These are phyloP conservation scores for Albifimbria verrucaria DNA, from an alignment of 2,329 filamentous ascomycete species.

Conservation along the genomic window DNA sequence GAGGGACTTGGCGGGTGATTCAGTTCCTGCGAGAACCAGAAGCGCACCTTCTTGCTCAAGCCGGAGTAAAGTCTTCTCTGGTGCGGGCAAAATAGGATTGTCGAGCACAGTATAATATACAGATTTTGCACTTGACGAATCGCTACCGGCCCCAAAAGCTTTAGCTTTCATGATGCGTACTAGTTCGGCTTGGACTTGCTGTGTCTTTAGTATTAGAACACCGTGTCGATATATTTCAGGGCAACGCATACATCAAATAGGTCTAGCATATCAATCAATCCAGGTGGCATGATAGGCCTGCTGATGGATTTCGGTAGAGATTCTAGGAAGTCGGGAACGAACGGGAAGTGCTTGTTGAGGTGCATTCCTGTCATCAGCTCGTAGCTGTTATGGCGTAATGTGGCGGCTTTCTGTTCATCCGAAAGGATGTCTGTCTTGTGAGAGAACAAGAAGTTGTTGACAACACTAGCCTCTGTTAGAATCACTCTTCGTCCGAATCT, in stretches of 20 bases:
- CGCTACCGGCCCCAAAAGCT: neutral
- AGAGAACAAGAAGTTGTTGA: slow-evolving; percentile 2
- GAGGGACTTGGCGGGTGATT: slow-evolving; percentile 1
- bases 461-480: slow-evolving; percentile 1
- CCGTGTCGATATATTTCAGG: neutral
- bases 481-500: neutral
- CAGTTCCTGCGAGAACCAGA: slow-evolving; percentile 2
- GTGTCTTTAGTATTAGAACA: neutral
- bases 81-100: slow-evolving; percentile 2
- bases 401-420: slow-evolving; percentile 2
- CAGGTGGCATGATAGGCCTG: slow-evolving; percentile 1
- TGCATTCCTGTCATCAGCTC: slow-evolving; percentile 2
- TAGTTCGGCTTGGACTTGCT: slow-evolving; percentile 1
- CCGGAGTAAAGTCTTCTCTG: slow-evolving; percentile 1
- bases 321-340: slow-evolving; percentile 1
- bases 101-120: slow-evolving; percentile 1
- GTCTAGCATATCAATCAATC: slow-evolving; percentile 1
- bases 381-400: slow-evolving; percentile 1
- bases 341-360: slow-evolving; percentile 1
- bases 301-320: slow-evolving; percentile 1
- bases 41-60: slow-evolving; percentile 1
- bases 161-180: slow-evolving; percentile 1
- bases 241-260: slow-evolving; percentile 2
- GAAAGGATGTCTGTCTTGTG: slow-evolving; percentile 1
- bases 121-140: slow-evolving; percentile 1